Evolutionary conservation across 495 filamentous ascomycete species (phyloP), one percentile per base, ranked within the genome.

Genomic region (Filosporella fistucella): DNA sequence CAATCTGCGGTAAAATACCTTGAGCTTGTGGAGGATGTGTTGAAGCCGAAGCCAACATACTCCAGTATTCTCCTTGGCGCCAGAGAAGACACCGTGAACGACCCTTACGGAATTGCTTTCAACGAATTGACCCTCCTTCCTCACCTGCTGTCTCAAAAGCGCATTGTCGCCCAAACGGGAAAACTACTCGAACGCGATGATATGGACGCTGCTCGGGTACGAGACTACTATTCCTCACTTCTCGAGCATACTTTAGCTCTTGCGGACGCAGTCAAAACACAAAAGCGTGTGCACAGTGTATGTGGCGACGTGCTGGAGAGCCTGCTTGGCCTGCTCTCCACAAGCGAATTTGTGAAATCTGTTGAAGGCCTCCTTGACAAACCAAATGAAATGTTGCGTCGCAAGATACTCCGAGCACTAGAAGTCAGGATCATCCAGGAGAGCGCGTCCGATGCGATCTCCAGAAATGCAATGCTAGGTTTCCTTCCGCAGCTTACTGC

Each of bases 301-400:
- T 84, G 82, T 56, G 77, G 75, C 24, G 79, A 88, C 25, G 76
- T 87, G 5, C 70, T 96, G 39, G 76, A 85, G 23, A 77, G 82
- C 23, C 68, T 93, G 5, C 74, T 98, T 14, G 78, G 84, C 39
- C 77, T 94, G 13, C 71, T 95, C 35, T 89, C 89, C 3, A 87
- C 86, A 7, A 72, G 78, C 29, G 87, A 95, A 64, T 89, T 96
- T 66, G 80, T 95, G 55, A 83, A 85, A 57, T 86, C 87, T 16
- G 82, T 91, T 34, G 85, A 91, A 50, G 74, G 77, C 14, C 68
- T 98, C 25, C 77, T 96, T 17, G 75, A 84, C 45, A 77, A 82
- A 14, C 79, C 82, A 2, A 81, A 87, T 41, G 70, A 85, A 46
- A 75, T 81, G 26, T 68, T 95, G 30, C 83, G 86, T 6, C 81